Base-by-base conservation (phyloP, 345 rosid species). In the Hirschfeldia incana region DNA sequence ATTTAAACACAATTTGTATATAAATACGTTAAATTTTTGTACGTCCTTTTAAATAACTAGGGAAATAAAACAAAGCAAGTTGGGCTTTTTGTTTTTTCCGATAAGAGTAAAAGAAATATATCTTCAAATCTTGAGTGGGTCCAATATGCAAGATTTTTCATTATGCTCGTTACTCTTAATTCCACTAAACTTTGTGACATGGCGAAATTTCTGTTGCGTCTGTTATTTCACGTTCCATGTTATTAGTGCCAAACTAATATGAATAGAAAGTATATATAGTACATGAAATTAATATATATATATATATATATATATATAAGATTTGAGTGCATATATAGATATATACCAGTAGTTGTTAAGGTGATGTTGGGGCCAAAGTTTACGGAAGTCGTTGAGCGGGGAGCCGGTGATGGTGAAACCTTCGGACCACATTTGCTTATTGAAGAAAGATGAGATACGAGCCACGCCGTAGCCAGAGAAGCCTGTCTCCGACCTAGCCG, bases 401-500 rank as follows among this genome's bases (percentile, higher is more conserved):
- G 97, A 89, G 30, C 92, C 94, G 36, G 84, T 77, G 67, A 94
- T 85, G 26, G 98, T 94, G 72, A 94, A 92, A 36, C 98, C 98
- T 86, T 94, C 98, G 49, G 93, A 91, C 98, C 98, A 92, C 98
- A 94, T 89, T 72, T 75, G 74, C 84, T 90, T 89, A 3, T 70
- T 44, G 72, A 94, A 94, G 79, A 91, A 90, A 8, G 88, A 85
- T 2, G 97, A 80, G 42, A 94, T 88, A 77, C 89, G 86, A 55
- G 97, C 92, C 0, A 82, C 71, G 13, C 98, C 98, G 6, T 94
- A 94, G 2, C 98, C 98, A 5, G 88, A 81, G 72, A 86, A 79
- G 6, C 85, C 89, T 0, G 76, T 80, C 0, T 89, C 88, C 6
- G 88, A 74, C 37, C 97, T 78, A 9, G 87, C 68, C 16, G 87